These are phyloP conservation scores for Sporothrix brunneoviolacea DNA, from an alignment of 2,329 filamentous ascomycete species.

Conservation along the genomic window DNA sequence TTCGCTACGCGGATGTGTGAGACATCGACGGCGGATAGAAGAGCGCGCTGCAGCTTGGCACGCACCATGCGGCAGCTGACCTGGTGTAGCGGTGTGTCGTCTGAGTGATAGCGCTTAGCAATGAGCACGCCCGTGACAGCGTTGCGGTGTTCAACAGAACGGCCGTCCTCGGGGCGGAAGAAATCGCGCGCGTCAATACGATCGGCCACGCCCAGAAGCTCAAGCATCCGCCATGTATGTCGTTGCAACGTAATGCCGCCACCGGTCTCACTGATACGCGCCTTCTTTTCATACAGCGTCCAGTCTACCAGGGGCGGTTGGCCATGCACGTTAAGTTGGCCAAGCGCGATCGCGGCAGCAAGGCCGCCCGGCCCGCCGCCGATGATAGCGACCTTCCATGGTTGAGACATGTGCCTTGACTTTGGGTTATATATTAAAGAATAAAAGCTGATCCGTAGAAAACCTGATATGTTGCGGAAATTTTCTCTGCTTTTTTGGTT, in stretches of 20 bases:
- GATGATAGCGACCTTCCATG: conserved; percentile 12
- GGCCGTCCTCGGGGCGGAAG: conserved; percentile 23
- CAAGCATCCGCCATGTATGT: conserved; percentile 31
- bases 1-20: conserved; percentile 39
- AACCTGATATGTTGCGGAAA: too few relatives aligned
- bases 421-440: too few relatives aligned
- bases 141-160: conserved; percentile 25
- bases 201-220: conserved; percentile 27
- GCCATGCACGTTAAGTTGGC: conserved; percentile 11
- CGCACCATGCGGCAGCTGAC: conserved; percentile 26
- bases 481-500: too few relatives aligned
- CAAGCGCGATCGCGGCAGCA: conserved; percentile 10
- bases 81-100: conserved; percentile 22
- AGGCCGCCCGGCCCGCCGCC: conserved; percentile 14
- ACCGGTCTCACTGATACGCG: conserved; percentile 30
- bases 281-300: conserved; percentile 30
- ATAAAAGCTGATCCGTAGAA: too few relatives aligned
- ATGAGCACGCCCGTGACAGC: conserved; percentile 27
- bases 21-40: conserved; percentile 38
- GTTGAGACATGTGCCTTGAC: conserved; percentile 8
- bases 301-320: conserved; percentile 26
- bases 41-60: conserved; percentile 39
- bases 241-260: conserved; percentile 31
- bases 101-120: conserved; percentile 18
- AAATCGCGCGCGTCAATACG: conserved; percentile 26